These are phyloP conservation scores for Dioscorea zingiberensis DNA, from an alignment of 106 monocot species.

Conservation along the genomic window DNA sequence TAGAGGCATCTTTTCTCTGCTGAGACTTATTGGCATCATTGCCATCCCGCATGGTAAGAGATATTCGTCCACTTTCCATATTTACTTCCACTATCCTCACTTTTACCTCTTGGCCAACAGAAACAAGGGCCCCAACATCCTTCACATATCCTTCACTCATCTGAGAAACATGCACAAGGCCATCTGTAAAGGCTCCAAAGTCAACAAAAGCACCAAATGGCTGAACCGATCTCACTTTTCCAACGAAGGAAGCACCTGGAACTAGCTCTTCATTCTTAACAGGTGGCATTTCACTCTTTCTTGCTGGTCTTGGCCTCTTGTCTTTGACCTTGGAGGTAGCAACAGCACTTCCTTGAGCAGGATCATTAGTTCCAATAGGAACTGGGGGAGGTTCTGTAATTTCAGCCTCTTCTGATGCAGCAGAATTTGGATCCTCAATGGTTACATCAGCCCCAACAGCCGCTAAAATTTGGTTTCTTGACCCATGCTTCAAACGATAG, in stretches of 20 bases:
- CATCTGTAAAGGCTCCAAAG: conserved; percentile 89
- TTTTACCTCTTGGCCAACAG: conserved; percentile 85
- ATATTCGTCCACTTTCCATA: conserved; percentile 70
- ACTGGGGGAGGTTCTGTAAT: conserved; percentile 17
- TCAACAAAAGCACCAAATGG: conserved; percentile 95
- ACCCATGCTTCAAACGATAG: conserved; percentile 18
- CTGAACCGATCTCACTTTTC: conserved; percentile 92
- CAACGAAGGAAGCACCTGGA: conserved; percentile 76
- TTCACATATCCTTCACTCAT: conserved; percentile 82
- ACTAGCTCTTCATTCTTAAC: conserved; percentile 76
- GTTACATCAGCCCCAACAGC: conserved; percentile 61
- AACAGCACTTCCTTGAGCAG: conserved; percentile 9
- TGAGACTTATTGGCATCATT: conserved; percentile 37
- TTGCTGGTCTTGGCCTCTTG: conserved; percentile 41
- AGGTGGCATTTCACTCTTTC: conserved; percentile 79
- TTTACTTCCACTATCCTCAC: conserved; percentile 75
- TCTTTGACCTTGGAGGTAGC: conserved; percentile 17
- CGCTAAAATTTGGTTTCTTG: conserved; percentile 28
- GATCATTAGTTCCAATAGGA: conserved; percentile 27
- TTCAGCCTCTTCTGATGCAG: conserved; percentile 28
- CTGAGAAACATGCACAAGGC: conserved; percentile 85
- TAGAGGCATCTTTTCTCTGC: conserved; percentile 32
- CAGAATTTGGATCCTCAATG: conserved; percentile 52
- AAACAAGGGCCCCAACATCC: conserved; percentile 62
- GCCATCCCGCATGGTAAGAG: conserved; percentile 73